phyloP scores from a whole-genome alignment of 2,329 filamentous ascomycete species.

The Aureobasidium zeae region DNA sequence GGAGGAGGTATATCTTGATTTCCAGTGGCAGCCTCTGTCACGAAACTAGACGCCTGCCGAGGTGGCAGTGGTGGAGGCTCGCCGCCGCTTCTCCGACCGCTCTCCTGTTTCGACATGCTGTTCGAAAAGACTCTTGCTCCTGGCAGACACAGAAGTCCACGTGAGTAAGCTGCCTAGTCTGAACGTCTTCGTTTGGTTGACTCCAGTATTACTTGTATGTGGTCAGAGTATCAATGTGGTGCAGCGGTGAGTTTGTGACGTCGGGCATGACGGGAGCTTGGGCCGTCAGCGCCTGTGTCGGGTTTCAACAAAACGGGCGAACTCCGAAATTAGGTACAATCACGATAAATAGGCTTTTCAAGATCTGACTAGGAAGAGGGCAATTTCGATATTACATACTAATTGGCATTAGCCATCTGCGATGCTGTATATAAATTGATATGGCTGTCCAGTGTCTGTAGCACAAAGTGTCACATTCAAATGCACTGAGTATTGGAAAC shows the following conservation, averaged over 20 bases:
- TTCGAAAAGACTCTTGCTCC: background rate
- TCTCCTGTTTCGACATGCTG: slow-evolving; percentile 5
- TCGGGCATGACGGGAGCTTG: slow-evolving; percentile 3
- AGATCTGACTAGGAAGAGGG: no score
- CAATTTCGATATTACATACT: slow-evolving; percentile 9
- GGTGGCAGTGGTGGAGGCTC: slow-evolving; percentile 14
- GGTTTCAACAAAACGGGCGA: slow-evolving; percentile 11
- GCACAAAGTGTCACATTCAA: background rate
- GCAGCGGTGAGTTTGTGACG: slow-evolving; percentile 12
- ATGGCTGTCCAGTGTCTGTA: no score
- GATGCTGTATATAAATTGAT: slow-evolving; percentile 4
- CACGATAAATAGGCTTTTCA: slow-evolving; percentile 12
- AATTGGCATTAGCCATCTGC: slow-evolving; percentile 7
- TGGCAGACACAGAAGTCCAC: background rate
- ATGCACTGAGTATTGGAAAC: background rate
- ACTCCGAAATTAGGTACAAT: slow-evolving; percentile 10
- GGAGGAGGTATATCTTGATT: slow-evolving; percentile 14
- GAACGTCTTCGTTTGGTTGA: no score
- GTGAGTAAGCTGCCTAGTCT: no score
- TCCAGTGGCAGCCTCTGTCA: slow-evolving; percentile 18
- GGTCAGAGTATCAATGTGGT: no score
- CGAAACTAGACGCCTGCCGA: background rate
- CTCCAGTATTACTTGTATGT: no score
- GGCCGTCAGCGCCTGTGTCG: slow-evolving; percentile 3
- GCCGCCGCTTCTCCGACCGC: background rate